phyloP scores from a whole-genome alignment of 2,329 filamentous ascomycete genomes.

The Sporothrix luriei region DNA sequence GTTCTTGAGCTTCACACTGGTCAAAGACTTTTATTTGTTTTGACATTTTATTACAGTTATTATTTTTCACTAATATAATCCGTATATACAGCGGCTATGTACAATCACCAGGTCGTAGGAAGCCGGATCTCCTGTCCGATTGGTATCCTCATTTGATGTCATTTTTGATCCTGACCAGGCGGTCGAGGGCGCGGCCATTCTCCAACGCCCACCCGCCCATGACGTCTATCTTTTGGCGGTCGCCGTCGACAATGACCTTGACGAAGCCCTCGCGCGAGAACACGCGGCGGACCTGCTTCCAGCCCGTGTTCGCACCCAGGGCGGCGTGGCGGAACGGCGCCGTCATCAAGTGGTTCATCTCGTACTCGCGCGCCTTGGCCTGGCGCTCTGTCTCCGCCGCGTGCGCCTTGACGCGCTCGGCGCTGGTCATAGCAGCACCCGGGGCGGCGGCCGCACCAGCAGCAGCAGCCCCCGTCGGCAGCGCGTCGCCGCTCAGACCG shows the following conservation, averaged over 20 bases:
- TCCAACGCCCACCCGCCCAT: slow-evolving; percentile 61
- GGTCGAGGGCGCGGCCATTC: slow-evolving; percentile 62
- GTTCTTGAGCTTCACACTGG: not conserved
- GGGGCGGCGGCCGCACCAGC: not conserved
- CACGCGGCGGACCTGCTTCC: slow-evolving; percentile 52
- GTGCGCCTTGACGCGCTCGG: slow-evolving; percentile 40
- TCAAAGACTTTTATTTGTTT: not conserved
- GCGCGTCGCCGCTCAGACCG: slow-evolving; percentile 31
- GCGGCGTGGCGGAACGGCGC: slow-evolving; percentile 58
- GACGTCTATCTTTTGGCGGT: slow-evolving; percentile 56
- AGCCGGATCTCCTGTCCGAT: too few species aligned
- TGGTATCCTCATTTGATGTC: not conserved
- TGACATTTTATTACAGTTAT: not conserved
- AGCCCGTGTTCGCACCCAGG: slow-evolving; percentile 48
- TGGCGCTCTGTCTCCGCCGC: slow-evolving; percentile 46
- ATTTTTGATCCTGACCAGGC: slow-evolving; percentile 46
- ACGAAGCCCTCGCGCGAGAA: slow-evolving; percentile 61
- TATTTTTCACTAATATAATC: not conserved
- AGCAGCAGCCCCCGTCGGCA: not conserved
- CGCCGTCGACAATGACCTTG: slow-evolving; percentile 52
- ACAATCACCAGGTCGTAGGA: not conserved
- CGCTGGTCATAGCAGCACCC: slow-evolving; percentile 6
- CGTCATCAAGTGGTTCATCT: slow-evolving; percentile 59
- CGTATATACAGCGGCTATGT: slow-evolving; percentile 20
- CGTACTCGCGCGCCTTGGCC: slow-evolving; percentile 52